These are phyloP conservation scores for Mortierella sp. DNA, from an alignment of 371 early-diverging fungal species.

Conservation along the genomic window DNA sequence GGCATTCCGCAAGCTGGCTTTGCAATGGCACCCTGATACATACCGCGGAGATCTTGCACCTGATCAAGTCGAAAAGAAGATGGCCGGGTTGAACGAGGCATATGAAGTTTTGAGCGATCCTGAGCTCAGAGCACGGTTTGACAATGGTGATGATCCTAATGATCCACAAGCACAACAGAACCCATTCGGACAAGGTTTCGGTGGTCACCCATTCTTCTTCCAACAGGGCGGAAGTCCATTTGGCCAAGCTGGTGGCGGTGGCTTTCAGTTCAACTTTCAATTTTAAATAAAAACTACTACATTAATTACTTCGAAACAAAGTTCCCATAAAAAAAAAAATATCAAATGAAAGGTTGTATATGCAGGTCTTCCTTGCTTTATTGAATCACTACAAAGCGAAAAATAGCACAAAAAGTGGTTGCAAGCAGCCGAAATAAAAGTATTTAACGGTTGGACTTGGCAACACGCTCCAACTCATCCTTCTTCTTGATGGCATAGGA, in stretches of 20 bases:
- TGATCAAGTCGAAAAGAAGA: slow-evolving; percentile 88
- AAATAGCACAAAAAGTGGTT: slow-evolving; percentile 20
- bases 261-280: slow-evolving; percentile 61
- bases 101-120: slow-evolving; percentile 91
- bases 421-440: slow-evolving; percentile 6
- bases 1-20: slow-evolving; percentile 92
- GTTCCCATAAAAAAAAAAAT: too few relatives aligned
- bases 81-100: slow-evolving; percentile 94
- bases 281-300: not conserved
- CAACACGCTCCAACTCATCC: slow-evolving; percentile 99
- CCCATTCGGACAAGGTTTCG: slow-evolving; percentile 71
- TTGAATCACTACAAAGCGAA: slow-evolving; percentile 18
- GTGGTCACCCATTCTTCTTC: slow-evolving; percentile 69
- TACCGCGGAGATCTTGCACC: slow-evolving; percentile 83
- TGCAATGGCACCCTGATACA: slow-evolving; percentile 93
- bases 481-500: slow-evolving; percentile 99
- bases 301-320: not conserved
- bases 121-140: slow-evolving; percentile 79
- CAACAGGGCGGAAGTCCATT: slow-evolving; percentile 67
- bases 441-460: slow-evolving; percentile 91
- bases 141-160: slow-evolving; percentile 95
- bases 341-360: not conserved
- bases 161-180: slow-evolving; percentile 78
- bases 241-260: slow-evolving; percentile 58
- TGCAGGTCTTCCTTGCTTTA: slow-evolving; percentile 24